These are phyloP conservation scores for Dioszegia crocea DNA, from an alignment of 768 basidiomycete genomes.

Conservation along the genomic window DNA sequence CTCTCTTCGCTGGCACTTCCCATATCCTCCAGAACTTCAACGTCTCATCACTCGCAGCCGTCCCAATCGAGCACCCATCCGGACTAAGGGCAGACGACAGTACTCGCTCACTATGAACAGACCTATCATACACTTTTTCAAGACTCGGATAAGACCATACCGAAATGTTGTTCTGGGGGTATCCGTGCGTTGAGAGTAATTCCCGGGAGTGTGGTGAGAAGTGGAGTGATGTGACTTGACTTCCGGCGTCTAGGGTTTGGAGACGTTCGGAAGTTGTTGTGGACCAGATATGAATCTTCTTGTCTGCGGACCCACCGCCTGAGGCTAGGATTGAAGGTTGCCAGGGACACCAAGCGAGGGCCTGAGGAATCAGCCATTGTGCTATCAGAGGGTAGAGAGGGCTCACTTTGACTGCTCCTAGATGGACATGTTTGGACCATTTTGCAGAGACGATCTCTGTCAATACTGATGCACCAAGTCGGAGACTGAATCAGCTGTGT, in stretches of 20 bases:
- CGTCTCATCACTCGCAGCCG: constrained; percentile 91
- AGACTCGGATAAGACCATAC: constrained; percentile 69
- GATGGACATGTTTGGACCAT: constrained; percentile 88
- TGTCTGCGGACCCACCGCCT: constrained; percentile 92
- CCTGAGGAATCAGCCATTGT: constrained; percentile 56
- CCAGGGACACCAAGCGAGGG: constrained; percentile 97
- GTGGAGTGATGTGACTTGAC: constrained; percentile 86
- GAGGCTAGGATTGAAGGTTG: constrained; percentile 82
- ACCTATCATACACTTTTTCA: constrained; percentile 76
- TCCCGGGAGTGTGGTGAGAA: constrained; percentile 87
- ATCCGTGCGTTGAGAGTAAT: constrained; percentile 86
- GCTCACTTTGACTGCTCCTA: constrained; percentile 64
- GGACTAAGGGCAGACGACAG: constrained; percentile 80
- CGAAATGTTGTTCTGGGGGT: constrained; percentile 58
- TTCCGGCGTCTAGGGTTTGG: constrained; percentile 76
- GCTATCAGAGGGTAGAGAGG: too few species aligned
- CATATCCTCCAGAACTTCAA: constrained; percentile 82
- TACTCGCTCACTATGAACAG: constrained; percentile 89
- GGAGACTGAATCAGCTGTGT: constrained; percentile 31
- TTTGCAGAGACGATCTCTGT: constrained; percentile 55
- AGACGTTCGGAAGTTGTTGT: constrained; percentile 74
- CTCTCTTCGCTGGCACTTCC: constrained; percentile 45
- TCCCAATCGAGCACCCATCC: constrained; percentile 84
- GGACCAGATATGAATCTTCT: constrained; percentile 52
- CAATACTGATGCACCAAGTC: constrained; percentile 46